Conservation (phyloP, 2,329 filamentous ascomycete genomes). For the Emmonsiellopsis sp. region DNA sequence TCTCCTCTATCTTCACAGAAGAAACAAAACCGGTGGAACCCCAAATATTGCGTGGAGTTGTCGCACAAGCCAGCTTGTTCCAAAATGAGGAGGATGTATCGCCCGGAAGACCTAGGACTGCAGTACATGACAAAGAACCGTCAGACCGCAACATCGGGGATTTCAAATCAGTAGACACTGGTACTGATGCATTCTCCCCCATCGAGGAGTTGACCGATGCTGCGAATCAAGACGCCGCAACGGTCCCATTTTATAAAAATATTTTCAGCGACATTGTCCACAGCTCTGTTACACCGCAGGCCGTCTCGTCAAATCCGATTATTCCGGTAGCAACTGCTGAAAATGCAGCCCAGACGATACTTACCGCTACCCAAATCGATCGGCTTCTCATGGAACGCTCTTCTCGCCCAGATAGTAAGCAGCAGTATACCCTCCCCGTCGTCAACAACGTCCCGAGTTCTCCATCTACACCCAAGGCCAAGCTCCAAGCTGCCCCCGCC, state of each 20-base stretch:
- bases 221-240: not conserved
- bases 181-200: not conserved
- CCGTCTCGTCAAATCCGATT: not conserved
- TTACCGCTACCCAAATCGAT: conserved; percentile 77
- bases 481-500: conserved; percentile 23
- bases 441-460: conserved; percentile 17
- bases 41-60: conserved; percentile 12
- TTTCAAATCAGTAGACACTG: not conserved
- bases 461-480: conserved; percentile 28
- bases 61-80: not conserved
- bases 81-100: conserved; percentile 14
- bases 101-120: conserved; percentile 12
- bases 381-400: conserved; percentile 54
- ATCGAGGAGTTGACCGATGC: not conserved
- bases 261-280: conserved; percentile 1
- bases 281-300: not conserved
- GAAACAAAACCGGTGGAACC: conserved; percentile 8
- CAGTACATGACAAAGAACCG: conserved; percentile 10
- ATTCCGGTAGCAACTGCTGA: conserved; percentile 46
- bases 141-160: conserved; percentile 4
- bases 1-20: conserved; percentile 23
- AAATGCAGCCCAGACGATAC: conserved; percentile 68
- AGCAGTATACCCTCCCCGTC: conserved; percentile 7
- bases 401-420: conserved; percentile 12
- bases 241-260: not conserved